Base-by-base conservation (phyloP, 208 protist genomes). In the Trypanosoma caninum region DNA sequence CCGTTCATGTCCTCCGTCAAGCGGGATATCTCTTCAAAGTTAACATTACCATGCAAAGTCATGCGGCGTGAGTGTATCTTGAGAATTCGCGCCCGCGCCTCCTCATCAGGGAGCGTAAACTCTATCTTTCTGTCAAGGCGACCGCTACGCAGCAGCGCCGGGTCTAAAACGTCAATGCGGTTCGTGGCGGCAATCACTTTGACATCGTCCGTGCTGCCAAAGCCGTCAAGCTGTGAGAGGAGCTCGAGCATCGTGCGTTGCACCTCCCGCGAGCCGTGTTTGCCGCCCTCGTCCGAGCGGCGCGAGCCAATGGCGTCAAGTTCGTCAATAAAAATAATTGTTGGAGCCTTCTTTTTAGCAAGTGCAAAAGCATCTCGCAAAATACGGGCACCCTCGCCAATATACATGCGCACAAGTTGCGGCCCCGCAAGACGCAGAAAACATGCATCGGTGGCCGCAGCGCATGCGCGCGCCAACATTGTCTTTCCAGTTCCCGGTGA, bases 311-410 rank as follows among this genome's bases (percentile, higher is more conserved):
- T 97, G 33, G 99, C 99, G 74, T 99, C 99, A 14, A 99, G 89
- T 78, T 99, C 98, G 69, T 99, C 99, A 67, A 99, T 99, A 74
- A 99, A 99, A 53, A 99, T 99, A 68, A 99, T 99, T 10, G 98
- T 89, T 5, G 98, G 98, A 10, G 92, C 88, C 75, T 99, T 99
- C 75, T 99, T 98, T 75, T 99, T 99, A 25, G 99, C 99, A 23
- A 99, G 85, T 3, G 94, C 96, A 85, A 99, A 99, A 28, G 98
- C 97, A 72, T 99, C 98, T 34, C 98, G 87, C 18, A 99, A 97
- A n/a, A 99, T 92, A 74, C 98, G 98, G 44, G 98, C 98, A 59
- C 99, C 99, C 57, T 99, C 99, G 44, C 94, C 94, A 65, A 97
- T 97, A 68, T 88, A 97, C 89, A 98, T 97, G 76, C 99, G 98